phyloP scores from a whole-genome alignment of 1,284 basidiomycete genomes.

The Spongispora temasekensis region DNA sequence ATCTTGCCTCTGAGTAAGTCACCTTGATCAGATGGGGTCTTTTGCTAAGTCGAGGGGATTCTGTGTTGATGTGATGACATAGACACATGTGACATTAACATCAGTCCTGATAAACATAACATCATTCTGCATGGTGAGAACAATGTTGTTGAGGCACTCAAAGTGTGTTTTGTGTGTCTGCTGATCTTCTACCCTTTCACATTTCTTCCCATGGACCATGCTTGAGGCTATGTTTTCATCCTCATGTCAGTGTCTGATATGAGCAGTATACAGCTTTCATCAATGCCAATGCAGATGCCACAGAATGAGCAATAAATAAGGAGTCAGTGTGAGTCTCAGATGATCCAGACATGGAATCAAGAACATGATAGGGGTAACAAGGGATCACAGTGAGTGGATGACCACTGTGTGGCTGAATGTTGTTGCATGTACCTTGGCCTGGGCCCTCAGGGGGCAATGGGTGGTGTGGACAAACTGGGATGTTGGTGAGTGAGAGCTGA shows the following conservation, averaged over 20 bases:
- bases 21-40: background rate
- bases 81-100: constrained; percentile 94
- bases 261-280: constrained; percentile 24
- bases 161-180: constrained; percentile 47
- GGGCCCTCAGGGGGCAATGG: background rate
- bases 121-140: constrained; percentile 91
- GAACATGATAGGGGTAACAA: background rate
- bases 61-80: constrained; percentile 3
- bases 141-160: constrained; percentile 78
- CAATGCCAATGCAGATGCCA: constrained; percentile 2
- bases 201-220: constrained; percentile 24
- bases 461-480: background rate
- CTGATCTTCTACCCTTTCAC: background rate
- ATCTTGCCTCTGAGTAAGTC: constrained; percentile 74
- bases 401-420: background rate
- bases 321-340: background rate
- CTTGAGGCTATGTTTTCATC: constrained; percentile 69
- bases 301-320: constrained; percentile 6
- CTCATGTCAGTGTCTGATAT: constrained; percentile 67
- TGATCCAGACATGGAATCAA: background rate
- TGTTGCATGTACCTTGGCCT: background rate
- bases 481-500: constrained; percentile 4
- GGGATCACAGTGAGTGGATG: background rate
- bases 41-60: background rate
- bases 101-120: constrained; percentile 95